Evolutionary conservation across 1,139 yeast species (phyloP), one percentile per base, ranked within the genome.

Genomic region (Pichia sp.): DNA sequence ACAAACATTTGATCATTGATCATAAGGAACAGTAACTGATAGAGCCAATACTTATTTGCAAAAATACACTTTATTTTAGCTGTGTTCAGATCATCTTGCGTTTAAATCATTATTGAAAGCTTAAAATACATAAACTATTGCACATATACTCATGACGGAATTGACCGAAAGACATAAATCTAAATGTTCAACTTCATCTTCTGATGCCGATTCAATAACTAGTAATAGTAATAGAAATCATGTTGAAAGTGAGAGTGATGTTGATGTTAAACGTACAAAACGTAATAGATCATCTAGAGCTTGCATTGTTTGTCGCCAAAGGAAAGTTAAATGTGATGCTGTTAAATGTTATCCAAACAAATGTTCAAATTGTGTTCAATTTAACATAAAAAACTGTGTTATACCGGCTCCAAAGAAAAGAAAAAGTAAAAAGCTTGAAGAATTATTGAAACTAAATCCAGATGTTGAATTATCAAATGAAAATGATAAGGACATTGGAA

Each of bases 351-450:
- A 74, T 36, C 83, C 83, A 2, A 53, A 50, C 1, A 56, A 56
- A 46, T 79, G 84, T 59, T 75, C 83, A 34, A 79, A 79, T 60
- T 79, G 84, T 63, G 74, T 75, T 47, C 77, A 80, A 11, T 78
- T 77, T 62, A 80, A 80, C 6, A 74, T 81, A 60, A 51, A 51
- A 16, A 79, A 77, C 42, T 79, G 84, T 67, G 68, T 70, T 29
- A 66, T 79, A 45, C 82, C 83, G 0, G 79, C 56, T 33, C 64
- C 65, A 0, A 62, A 58, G 30, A 62, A 57, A 42, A 44, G 66
- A 30, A 58, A 54, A 44, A 57, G 62, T 30, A 54, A 53, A 45
- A 62, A 62, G 45, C 52, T 62, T 7, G 55, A 54, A 19, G 55
- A 62, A 45, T 45, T 62, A 11, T 53, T 58, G 33, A 42, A 48